Conservation (phyloP, 192 early-diverging fungal genomes). For the Chytriomyces sp. region DNA sequence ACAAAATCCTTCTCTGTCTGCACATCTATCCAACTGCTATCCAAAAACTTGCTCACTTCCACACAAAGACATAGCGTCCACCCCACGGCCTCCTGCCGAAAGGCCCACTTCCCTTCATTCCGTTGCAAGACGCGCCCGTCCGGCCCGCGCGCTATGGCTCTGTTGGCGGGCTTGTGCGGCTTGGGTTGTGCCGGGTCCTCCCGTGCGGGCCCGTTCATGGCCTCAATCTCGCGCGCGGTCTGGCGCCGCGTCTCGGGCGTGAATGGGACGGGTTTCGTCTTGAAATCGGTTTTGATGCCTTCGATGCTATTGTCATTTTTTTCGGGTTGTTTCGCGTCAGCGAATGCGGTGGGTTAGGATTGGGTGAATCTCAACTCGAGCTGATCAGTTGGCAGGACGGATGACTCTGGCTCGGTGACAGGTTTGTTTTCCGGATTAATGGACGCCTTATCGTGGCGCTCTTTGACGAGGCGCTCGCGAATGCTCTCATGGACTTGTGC, state of each 20-base stretch:
- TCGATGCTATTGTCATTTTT: conserved; percentile 31
- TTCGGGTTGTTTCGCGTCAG: not conserved
- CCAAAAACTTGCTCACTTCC: conserved; percentile 54
- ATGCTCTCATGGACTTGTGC: conserved; percentile 46
- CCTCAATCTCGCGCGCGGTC: conserved; percentile 53
- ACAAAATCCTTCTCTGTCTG: conserved; percentile 46
- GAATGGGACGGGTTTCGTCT: conserved; percentile 48
- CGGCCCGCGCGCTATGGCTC: conserved; percentile 12
- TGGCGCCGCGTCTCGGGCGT: conserved; percentile 54
- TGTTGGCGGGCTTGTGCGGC: conserved; percentile 18
- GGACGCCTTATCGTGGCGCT: conserved; percentile 28
- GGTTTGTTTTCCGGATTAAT: too few relatives aligned
- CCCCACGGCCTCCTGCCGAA: not conserved
- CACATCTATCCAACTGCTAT: conserved; percentile 55
- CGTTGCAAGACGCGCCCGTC: conserved; percentile 56
- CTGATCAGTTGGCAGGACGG: not conserved
- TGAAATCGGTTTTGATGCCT: conserved; percentile 39
- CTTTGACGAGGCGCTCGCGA: conserved; percentile 31
- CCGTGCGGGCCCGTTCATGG: conserved; percentile 32
- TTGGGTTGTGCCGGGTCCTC: conserved; percentile 12
- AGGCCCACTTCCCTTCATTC: conserved; percentile 60
- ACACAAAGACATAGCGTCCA: conserved; percentile 34
- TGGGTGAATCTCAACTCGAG: not conserved
- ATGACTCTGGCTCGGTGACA: not conserved
- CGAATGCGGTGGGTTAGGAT: not conserved